These are phyloP conservation scores for Balamuthia mandrillaris DNA, from an alignment of 208 protist genomes.

Conservation along the genomic window DNA sequence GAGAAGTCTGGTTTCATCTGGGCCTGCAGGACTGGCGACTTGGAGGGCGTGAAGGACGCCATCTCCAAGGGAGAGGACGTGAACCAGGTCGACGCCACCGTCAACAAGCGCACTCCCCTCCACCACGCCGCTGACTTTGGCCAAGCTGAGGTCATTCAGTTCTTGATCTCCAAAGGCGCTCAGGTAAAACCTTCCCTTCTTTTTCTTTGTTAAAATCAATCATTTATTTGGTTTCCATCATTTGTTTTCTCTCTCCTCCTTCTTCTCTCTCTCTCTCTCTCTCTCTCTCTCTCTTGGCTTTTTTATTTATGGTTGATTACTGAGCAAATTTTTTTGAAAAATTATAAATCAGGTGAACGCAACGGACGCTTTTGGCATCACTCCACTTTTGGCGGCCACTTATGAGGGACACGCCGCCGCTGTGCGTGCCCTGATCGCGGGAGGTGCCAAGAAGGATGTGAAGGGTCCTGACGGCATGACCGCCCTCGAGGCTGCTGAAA, in stretches of 20 bases:
- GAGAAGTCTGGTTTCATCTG: conserved; percentile 35
- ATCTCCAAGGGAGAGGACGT: conserved; percentile 14
- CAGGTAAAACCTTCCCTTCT: neutral
- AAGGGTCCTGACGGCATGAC: conserved; percentile 50
- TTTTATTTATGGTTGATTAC: neutral
- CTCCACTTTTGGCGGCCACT: conserved; percentile 47
- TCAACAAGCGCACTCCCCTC: conserved; percentile 25
- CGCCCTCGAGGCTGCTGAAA: conserved; percentile 40
- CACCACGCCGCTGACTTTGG: conserved; percentile 12
- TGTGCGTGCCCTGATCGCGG: conserved; percentile 38
- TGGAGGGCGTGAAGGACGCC: conserved; percentile 8
- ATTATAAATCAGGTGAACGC: conserved; percentile 17
- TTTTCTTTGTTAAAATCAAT: neutral
- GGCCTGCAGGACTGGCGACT: neutral
- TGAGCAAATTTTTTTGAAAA: neutral
- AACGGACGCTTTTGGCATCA: conserved; percentile 51
- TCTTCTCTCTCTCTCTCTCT: neutral
- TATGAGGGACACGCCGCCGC: conserved; percentile 48
- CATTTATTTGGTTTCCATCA: neutral
- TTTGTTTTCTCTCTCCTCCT: neutral
- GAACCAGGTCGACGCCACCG: conserved; percentile 25
- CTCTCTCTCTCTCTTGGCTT: neutral
- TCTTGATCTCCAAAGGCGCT: conserved; percentile 47
- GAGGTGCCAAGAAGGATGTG: neutral
- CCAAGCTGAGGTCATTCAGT: conserved; percentile 39